Evolutionary conservation across 805 yeast species (phyloP).

Genomic region (Yamadazyma akitaensis): DNA sequence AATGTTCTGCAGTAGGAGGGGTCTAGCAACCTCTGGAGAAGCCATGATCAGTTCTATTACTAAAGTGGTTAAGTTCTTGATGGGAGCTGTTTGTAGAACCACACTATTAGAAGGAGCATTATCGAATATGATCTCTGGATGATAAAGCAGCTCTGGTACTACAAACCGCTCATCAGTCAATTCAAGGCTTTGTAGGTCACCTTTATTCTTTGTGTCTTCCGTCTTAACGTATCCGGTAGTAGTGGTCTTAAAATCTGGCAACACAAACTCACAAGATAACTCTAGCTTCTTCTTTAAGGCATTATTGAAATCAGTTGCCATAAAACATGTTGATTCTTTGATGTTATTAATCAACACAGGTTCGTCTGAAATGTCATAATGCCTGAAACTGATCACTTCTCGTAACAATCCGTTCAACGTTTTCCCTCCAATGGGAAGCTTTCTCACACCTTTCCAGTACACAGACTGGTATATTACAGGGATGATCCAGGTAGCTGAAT

Average conservation of each 20-base stretch:
- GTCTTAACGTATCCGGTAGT: conserved; percentile 66
- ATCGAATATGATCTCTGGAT: conserved; percentile 64
- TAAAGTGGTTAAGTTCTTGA: conserved; percentile 74
- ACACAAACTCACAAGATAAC: conserved; percentile 61
- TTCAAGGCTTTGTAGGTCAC: conserved; percentile 54
- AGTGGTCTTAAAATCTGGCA: conserved; percentile 85
- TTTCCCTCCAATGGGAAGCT: conserved; percentile 85
- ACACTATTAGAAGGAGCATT: conserved; percentile 26
- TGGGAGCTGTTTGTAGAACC: conserved; percentile 44
- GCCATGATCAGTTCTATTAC: conserved; percentile 65
- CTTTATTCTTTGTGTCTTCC: conserved; percentile 28
- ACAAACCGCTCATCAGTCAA: conserved; percentile 84
- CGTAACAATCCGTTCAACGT: conserved; percentile 76
- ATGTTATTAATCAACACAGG: conserved; percentile 78
- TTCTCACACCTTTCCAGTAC: conserved; percentile 70
- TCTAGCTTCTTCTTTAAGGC: conserved; percentile 39
- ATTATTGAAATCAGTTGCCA: conserved; percentile 55
- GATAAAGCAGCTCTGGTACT: conserved; percentile 82
- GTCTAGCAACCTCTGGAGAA: conserved; percentile 70
- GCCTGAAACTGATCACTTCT: conserved; percentile 83
- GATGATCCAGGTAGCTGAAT: conserved; percentile 77
- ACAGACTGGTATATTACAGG: conserved; percentile 81
- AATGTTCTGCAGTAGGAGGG: conserved; percentile 76
- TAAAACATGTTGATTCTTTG: conserved; percentile 73
- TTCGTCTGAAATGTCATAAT: conserved; percentile 92